Evolutionary conservation across 192 early-diverging fungal species (phyloP).

Genomic region (Coemansia sp.): DNA sequence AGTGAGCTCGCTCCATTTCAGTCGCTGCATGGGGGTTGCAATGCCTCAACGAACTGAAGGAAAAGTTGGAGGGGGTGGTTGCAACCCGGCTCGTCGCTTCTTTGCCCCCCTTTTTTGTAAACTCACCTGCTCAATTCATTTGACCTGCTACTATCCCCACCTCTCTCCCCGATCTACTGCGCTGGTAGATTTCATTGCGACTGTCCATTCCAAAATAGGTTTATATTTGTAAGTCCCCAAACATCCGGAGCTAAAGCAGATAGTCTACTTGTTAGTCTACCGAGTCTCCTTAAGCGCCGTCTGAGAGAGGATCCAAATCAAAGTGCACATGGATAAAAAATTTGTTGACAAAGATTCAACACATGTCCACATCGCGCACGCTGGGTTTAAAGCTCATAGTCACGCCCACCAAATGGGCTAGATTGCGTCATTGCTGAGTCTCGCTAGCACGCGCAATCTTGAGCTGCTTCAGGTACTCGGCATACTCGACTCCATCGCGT

Average conservation of each 20-base stretch:
- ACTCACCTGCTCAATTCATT: neutral
- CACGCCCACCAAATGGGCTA: neutral
- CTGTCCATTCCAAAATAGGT: neutral
- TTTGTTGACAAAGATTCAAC: neutral
- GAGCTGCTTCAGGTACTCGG: slow-evolving; percentile 47
- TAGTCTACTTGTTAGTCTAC: neutral
- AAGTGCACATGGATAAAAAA: neutral
- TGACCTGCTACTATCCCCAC: neutral
- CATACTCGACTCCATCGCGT: slow-evolving; percentile 39
- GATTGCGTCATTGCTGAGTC: neutral
- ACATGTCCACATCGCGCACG: neutral
- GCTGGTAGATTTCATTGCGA: neutral
- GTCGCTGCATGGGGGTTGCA: neutral
- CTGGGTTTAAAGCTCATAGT: neutral
- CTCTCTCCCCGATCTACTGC: neutral
- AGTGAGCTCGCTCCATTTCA: neutral
- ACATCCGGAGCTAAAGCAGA: neutral
- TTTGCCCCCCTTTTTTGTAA: neutral
- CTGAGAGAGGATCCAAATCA: slow-evolving; percentile 4
- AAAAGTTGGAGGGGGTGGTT: neutral
- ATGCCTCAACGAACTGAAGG: neutral
- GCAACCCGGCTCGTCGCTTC: neutral
- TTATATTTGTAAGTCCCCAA: neutral
- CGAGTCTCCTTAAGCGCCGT: neutral
- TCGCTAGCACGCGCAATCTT: slow-evolving; percentile 49